Base-by-base conservation (phyloP, 2,329 filamentous ascomycete genomes). In the Plectosphaerella sp. region DNA sequence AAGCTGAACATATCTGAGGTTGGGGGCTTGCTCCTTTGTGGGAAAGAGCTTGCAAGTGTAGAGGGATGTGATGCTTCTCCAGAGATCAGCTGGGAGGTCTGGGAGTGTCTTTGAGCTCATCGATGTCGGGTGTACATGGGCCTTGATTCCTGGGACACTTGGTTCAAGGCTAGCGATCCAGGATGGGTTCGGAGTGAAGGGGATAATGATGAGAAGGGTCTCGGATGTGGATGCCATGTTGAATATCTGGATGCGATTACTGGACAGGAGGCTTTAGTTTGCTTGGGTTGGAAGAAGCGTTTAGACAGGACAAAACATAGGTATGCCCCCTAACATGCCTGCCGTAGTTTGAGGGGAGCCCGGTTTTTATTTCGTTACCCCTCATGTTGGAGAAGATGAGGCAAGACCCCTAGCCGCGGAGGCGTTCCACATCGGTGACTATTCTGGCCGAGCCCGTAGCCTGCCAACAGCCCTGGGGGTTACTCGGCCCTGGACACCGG, bases 1-100 rank as follows among this genome's bases (percentile, higher is more conserved):
- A 7, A 84, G 70, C 64, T 83, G 79, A 16, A 83, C 72, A 48
- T 77, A 75, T 58, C 77, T 68, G 54, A 84, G 61, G 25, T 72
- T 74, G 2, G 75, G 74, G 1, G 72, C 77, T 15, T 69, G 60
- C 9, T 73, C 72, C 4, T 61, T 59, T 0, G 66, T 62, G 1
- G 79, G 79, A 16, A 82, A 37, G 35, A 37, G 35, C 35, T 37
- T 37, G 49, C 64, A 66, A 4, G 64, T 61, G 42, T 60, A 63
- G 15, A 75, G 52, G 37, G 76, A 56, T 0, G 74, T 77, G 16
- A 73, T 71, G 20, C 68, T 69, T 1, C 71, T 65, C 64, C 64
- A 74, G 0, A 62, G 50, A 8, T 67, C 65, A 10, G 62, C n/a
- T 47, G 1, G 64, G 50, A 37, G 35, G 11, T 37, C 35, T 11